Evolutionary conservation across 352 stramenopile genomes (phyloP), one percentile per base, ranked within the genome.

Genomic region (Phytopythium aichiense): DNA sequence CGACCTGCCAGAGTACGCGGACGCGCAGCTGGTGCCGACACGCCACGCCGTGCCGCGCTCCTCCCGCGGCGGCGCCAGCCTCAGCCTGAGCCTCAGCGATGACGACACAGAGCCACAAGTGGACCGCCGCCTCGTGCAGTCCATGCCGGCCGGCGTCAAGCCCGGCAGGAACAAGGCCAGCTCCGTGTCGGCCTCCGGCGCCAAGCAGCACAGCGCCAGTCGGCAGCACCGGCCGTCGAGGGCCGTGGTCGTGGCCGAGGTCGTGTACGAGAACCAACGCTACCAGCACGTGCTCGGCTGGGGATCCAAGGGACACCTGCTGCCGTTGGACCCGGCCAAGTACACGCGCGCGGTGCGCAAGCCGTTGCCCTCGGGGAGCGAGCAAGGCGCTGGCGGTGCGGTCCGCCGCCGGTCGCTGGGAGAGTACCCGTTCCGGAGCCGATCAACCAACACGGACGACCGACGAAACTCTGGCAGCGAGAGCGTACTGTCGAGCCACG

Each of bases 191-290:
- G 16, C 18, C 40, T 4, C 33, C 18, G 13, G 28, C 5, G 4
- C 35, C 18, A 23, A 37, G 23, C 42, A 31, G 25, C 56, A 52
- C 8, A 20, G 28, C 28, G 56, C 11, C 56, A 28, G 35, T 58
- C 53, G 50, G 12, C 43, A 30, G 38, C 35, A 23, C n/a, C 30
- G 28, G 18, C 42, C 54, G 15, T 48, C 59, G 20, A 20, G 60
- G 33, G 63, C 55, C 1, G 38, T 73, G 5, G 40, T 83, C 2
- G 65, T 71, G 31, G 60, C 73, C 0, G 80, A 90, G 55, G 72
- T 87, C 68, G 76, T 92, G 38, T 89, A 73, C 58, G 83, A 92
- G 61, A 69, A 89, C 57, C 80, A 92, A 61, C 75, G 83, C 16
- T 88, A 89, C 55, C 83, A 92, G 52, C 68, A 77, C 45, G 67